These are phyloP conservation scores for Tilletia walkeri DNA, from an alignment of 1,284 basidiomycete species.

Conservation along the genomic window DNA sequence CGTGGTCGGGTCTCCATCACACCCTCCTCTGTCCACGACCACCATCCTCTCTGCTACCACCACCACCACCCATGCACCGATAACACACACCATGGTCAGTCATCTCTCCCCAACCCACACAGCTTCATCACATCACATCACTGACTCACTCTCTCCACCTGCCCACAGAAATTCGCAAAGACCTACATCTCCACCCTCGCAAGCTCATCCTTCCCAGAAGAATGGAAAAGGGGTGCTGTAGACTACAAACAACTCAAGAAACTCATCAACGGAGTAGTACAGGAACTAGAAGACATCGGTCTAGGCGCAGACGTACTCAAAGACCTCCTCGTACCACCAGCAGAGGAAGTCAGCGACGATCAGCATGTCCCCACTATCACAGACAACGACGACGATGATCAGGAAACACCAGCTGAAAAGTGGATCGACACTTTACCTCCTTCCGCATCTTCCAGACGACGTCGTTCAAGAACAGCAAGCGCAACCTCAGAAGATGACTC, in stretches of 20 bases:
- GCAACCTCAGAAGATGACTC: background rate
- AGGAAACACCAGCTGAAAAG: conserved; percentile 25
- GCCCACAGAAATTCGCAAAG: conserved; percentile 70
- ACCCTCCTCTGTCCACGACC: no score
- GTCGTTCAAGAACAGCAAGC: background rate
- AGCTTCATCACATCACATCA: background rate
- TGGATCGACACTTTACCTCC: conserved; percentile 13
- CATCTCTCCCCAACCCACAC: background rate
- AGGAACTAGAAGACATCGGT: conserved; percentile 76
- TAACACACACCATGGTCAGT: no score
- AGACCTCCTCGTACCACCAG: conserved; percentile 56
- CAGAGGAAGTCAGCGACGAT: conserved; percentile 20
- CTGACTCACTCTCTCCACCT: background rate
- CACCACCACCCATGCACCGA: no score
- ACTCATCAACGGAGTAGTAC: conserved; percentile 80
- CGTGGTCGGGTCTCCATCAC: no score
- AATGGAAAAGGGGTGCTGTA: conserved; percentile 73
- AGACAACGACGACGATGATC: conserved; percentile 16
- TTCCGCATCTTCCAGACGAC: background rate
- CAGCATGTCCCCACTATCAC: background rate
- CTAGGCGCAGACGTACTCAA: conserved; percentile 67
- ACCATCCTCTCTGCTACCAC: no score
- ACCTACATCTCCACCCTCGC: conserved; percentile 70
- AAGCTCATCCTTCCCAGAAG: conserved; percentile 67
- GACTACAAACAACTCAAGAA: conserved; percentile 91